These are phyloP conservation scores for Puccinia triticina DNA, from an alignment of 1,284 basidiomycete genomes.

Conservation along the genomic window DNA sequence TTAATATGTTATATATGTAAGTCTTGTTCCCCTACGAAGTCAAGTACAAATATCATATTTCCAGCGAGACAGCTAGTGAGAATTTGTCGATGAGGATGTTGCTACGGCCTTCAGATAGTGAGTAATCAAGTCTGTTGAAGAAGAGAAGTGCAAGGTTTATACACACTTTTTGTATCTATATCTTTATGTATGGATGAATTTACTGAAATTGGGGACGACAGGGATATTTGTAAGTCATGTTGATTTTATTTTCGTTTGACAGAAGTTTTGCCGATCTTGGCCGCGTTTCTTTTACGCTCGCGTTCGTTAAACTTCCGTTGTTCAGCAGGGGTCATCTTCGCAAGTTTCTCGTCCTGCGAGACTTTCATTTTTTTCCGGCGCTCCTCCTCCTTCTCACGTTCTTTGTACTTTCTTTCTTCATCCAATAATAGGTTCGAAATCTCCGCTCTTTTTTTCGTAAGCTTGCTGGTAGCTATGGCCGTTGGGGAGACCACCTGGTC, in stretches of 20 bases:
- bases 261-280: conserved; percentile 48
- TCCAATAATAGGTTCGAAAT: conserved; percentile 15
- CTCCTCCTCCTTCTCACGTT: conserved; percentile 46
- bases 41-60: too few species aligned
- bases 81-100: too few species aligned
- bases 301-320: conserved; percentile 44
- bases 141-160: background rate
- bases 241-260: conserved; percentile 45
- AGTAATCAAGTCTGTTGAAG: too few species aligned
- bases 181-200: background rate
- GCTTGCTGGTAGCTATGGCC: conserved; percentile 2
- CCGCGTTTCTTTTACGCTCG: conserved; percentile 37
- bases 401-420: conserved; percentile 25
- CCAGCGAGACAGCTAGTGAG: too few species aligned
- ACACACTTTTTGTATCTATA: background rate
- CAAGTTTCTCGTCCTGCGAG: conserved; percentile 44
- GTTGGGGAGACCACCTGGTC: conserved; percentile 27
- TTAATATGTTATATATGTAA: too few species aligned
- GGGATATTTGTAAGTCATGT: background rate
- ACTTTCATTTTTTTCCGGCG: conserved; percentile 36
- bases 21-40: too few species aligned
- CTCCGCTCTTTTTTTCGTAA: conserved; percentile 31
- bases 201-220: background rate
- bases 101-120: too few species aligned
- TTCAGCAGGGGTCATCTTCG: conserved; percentile 42